These are phyloP conservation scores for Paecilomyces niveus DNA, from an alignment of 2,329 filamentous ascomycete species.

Conservation along the genomic window DNA sequence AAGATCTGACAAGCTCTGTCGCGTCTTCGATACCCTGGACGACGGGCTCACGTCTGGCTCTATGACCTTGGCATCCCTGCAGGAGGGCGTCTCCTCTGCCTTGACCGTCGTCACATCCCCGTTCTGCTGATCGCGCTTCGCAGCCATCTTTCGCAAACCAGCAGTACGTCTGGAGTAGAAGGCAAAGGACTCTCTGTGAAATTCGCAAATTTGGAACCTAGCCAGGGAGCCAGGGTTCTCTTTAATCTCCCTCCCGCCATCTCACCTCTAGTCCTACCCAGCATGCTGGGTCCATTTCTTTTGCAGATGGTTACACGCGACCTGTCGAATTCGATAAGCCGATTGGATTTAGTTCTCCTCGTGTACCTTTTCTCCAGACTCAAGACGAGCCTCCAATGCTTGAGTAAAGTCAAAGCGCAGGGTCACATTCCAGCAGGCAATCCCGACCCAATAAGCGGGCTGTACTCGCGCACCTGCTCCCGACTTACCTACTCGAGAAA, in stretches of 20 bases:
- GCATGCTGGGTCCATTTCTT: background rate
- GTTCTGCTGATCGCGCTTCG: background rate
- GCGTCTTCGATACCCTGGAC: slow-evolving; percentile 10
- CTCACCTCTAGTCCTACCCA: background rate
- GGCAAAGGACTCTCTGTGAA: background rate
- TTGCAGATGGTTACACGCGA: background rate
- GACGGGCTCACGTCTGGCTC: slow-evolving; percentile 5
- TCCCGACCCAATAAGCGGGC: background rate
- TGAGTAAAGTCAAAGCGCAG: background rate
- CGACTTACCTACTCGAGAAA: background rate
- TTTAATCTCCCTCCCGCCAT: background rate
- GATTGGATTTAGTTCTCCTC: background rate
- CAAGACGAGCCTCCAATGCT: background rate
- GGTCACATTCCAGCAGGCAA: background rate
- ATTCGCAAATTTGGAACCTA: background rate
- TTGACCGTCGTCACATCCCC: background rate
- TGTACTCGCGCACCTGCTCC: background rate
- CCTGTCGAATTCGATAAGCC: background rate
- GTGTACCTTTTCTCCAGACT: background rate
- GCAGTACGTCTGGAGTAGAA: background rate
- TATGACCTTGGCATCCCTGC: background rate
- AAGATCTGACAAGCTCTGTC: slow-evolving; percentile 18
- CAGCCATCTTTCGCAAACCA: background rate
- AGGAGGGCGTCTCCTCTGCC: background rate
- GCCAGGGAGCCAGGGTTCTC: background rate